These are phyloP conservation scores for barley (Hordeum vulgare) DNA, from an alignment of 176 grass and related monocot species.

Conservation along the genomic window DNA sequence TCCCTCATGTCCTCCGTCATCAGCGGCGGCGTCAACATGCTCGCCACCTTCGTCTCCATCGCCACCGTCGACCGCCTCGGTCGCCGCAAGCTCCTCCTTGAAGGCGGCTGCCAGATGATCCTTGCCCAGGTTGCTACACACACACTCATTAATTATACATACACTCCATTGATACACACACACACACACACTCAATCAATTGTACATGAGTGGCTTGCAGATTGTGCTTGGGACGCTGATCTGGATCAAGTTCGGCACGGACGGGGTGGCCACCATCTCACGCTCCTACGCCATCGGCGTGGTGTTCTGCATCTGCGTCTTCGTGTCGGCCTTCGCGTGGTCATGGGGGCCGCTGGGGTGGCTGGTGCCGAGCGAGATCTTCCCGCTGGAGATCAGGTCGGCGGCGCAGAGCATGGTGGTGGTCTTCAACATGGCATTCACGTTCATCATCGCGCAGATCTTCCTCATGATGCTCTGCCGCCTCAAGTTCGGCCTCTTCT, in stretches of 20 bases:
- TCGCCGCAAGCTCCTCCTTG: background rate
- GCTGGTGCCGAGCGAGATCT: slow-evolving; percentile 61
- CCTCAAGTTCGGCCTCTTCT: slow-evolving; percentile 48
- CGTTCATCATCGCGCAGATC: slow-evolving; percentile 45
- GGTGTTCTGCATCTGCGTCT: slow-evolving; percentile 41
- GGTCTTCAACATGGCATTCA: slow-evolving; percentile 21
- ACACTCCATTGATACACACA: background rate
- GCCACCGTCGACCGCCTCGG: slow-evolving; percentile 14
- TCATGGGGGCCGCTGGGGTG: slow-evolving; percentile 66
- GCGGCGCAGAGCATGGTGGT: slow-evolving; percentile 50
- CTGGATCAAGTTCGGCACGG: background rate
- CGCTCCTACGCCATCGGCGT: slow-evolving; percentile 36
- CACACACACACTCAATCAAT: background rate
- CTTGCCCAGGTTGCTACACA: background rate
- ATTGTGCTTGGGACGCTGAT: background rate
- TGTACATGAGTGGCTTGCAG: background rate
- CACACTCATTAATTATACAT: background rate
- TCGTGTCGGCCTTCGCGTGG: slow-evolving; percentile 51
- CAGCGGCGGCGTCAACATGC: slow-evolving; percentile 9
- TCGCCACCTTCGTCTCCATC: slow-evolving; percentile 10
- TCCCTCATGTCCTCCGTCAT: slow-evolving; percentile 35
- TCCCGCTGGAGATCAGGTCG: slow-evolving; percentile 61
- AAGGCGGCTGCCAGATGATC: slow-evolving; percentile 23
- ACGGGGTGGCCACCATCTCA: slow-evolving; percentile 23
- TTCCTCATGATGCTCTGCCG: slow-evolving; percentile 66